Evolutionary conservation across 2,329 filamentous ascomycete genomes (phyloP).

Genomic region (Alternaria panax): DNA sequence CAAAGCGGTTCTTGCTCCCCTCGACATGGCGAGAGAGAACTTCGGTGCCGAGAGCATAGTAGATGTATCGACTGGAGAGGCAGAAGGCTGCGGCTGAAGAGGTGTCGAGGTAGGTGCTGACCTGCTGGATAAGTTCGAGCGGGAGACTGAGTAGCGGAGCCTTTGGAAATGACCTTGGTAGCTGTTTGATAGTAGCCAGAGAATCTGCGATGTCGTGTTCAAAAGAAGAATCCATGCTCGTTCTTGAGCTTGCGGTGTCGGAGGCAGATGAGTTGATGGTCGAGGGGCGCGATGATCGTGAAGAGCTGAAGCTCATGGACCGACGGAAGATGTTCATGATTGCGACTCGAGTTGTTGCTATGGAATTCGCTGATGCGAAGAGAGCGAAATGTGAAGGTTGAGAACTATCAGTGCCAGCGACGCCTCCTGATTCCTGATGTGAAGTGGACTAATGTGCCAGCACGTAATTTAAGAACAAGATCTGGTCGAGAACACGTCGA

Average conservation of each 20-base stretch:
- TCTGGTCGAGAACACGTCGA: background rate
- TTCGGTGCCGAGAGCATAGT: conserved; percentile 38
- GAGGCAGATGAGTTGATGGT: conserved; percentile 13
- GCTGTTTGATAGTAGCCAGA: conserved; percentile 14
- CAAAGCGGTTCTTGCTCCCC: conserved; percentile 21
- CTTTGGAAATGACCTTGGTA: conserved; percentile 5
- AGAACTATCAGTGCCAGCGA: background rate
- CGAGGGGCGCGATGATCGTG: conserved; percentile 12
- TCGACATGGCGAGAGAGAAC: conserved; percentile 28
- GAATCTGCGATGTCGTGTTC: conserved; percentile 12
- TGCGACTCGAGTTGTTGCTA: background rate
- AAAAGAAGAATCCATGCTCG: conserved; percentile 22
- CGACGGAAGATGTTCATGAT: conserved; percentile 22
- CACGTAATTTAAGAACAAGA: background rate
- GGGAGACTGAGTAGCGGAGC: conserved; percentile 36
- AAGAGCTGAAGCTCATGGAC: conserved; percentile 22
- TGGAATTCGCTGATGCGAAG: background rate
- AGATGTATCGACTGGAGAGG: conserved; percentile 35
- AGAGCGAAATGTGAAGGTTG: background rate
- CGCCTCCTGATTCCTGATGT: too few species aligned
- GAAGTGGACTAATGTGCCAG: background rate
- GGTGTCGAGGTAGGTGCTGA: conserved; percentile 35
- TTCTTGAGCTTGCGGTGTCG: conserved; percentile 16
- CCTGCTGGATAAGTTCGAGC: conserved; percentile 41
- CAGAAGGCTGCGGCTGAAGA: conserved; percentile 36